Conservation (phyloP, 306 rosid genomes). For the Leucaena leucocephala region DNA sequence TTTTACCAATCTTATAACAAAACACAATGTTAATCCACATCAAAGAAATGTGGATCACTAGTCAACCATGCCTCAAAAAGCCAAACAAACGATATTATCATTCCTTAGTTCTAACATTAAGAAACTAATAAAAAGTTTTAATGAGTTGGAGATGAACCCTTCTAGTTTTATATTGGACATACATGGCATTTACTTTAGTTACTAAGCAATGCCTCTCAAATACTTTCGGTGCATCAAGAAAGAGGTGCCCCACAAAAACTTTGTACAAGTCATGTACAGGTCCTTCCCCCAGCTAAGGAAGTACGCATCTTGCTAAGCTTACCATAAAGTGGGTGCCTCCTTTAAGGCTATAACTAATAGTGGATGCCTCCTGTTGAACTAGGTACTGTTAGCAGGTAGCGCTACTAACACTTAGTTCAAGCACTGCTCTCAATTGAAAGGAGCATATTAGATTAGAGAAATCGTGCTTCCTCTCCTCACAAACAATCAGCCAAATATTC, state of each 20-base stretch:
- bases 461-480: neutral
- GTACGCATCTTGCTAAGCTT: neutral
- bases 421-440: neutral
- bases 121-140: neutral
- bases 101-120: neutral
- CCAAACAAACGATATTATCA: neutral
- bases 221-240: neutral
- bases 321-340: neutral
- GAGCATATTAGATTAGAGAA: neutral
- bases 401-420: neutral
- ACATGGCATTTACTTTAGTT: neutral
- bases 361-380: neutral
- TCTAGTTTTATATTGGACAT: neutral
- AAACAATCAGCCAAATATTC: neutral
- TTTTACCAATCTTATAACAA: neutral
- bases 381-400: neutral
- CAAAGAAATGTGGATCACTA: neutral
- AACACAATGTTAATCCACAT: neutral
- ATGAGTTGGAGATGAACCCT: conserved; percentile 23
- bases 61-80: neutral
- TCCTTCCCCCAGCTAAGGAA: neutral
- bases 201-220: neutral
- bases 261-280: neutral
- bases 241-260: neutral
- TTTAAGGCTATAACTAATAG: neutral